Evolutionary conservation across 2,329 filamentous ascomycete genomes (phyloP).

Genomic region (Colletotrichum musicola): DNA sequence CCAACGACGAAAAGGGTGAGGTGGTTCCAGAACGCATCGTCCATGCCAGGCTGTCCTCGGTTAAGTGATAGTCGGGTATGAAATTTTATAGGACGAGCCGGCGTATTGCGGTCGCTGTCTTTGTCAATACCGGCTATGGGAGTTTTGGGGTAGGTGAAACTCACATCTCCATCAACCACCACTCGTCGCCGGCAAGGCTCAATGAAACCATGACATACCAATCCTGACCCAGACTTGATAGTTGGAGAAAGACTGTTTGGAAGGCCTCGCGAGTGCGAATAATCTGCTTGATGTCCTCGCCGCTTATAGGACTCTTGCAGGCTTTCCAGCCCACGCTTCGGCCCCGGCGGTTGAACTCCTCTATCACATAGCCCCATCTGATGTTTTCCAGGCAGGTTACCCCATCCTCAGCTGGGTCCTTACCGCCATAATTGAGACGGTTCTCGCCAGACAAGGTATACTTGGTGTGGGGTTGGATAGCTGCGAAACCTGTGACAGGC

Average conservation of each 20-base stretch:
- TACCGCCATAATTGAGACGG: slow-evolving; percentile 70
- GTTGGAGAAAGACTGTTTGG: slow-evolving; percentile 77
- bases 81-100: slow-evolving; percentile 42
- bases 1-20: slow-evolving; percentile 63
- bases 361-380: slow-evolving; percentile 71
- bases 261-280: slow-evolving; percentile 74
- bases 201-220: slow-evolving; percentile 82
- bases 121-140: slow-evolving; percentile 10
- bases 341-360: slow-evolving; percentile 71
- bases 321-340: slow-evolving; percentile 74
- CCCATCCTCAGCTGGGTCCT: slow-evolving; percentile 69
- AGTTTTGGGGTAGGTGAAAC: slow-evolving; percentile 43
- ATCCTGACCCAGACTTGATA: slow-evolving; percentile 75
- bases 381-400: slow-evolving; percentile 70
- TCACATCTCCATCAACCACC: slow-evolving; percentile 80
- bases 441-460: slow-evolving; percentile 70
- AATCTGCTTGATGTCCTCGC: slow-evolving; percentile 69
- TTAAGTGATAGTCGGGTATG: slow-evolving; percentile 55
- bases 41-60: slow-evolving; percentile 58
- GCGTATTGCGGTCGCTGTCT: slow-evolving; percentile 45
- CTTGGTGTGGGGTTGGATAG: slow-evolving; percentile 74
- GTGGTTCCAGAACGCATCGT: slow-evolving; percentile 65
- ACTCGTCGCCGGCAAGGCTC: slow-evolving; percentile 79
- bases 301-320: slow-evolving; percentile 60
- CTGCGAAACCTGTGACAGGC: slow-evolving; percentile 81